Conservation (phyloP, 2,329 filamentous ascomycete species). For the Hypocreales sp. region DNA sequence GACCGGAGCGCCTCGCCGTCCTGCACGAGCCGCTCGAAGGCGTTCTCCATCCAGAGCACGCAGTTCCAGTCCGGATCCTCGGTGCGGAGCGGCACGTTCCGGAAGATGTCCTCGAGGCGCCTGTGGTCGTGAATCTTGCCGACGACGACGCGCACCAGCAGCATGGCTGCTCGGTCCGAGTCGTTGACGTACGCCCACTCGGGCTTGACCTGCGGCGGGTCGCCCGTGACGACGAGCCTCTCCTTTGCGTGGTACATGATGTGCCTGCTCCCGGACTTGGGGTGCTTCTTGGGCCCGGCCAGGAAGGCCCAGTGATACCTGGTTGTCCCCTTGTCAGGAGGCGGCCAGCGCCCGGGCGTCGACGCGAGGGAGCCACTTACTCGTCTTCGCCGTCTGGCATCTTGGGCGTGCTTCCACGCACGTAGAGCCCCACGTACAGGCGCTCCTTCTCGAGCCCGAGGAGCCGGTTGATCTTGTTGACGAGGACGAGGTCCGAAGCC, state of each 20-base stretch:
- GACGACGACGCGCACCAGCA: constrained; percentile 11
- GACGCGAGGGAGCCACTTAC: no score
- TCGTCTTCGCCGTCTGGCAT: constrained; percentile 6
- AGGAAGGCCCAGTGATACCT: constrained; percentile 23
- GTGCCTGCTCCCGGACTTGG: constrained; percentile 8
- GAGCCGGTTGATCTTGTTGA: constrained; percentile 1
- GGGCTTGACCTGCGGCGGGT: constrained; percentile 3
- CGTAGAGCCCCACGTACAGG: constrained; percentile 6
- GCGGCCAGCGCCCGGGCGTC: no score
- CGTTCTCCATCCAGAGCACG: constrained; percentile 25
- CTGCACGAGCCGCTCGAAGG: constrained; percentile 12
- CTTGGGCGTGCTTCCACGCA: constrained; percentile 2
- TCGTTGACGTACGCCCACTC: constrained; percentile 12
- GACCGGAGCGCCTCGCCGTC: constrained; percentile 16
- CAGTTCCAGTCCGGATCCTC: constrained; percentile 23
- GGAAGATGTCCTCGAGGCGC: constrained; percentile 13
- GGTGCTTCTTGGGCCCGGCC: constrained; percentile 16
- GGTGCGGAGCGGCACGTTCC: constrained; percentile 13
- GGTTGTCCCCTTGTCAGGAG: no score
- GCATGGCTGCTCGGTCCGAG: constrained; percentile 3
- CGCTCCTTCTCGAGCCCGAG: constrained; percentile 7
- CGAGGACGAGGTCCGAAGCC: constrained; percentile 2
- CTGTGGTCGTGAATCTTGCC: constrained; percentile 15
- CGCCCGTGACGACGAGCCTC: constrained; percentile 2
- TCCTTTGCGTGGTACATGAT: constrained; percentile 17